Percentiles rank a stretch among this genome's conserved stretches.
Conservation (phyloP, 305 asterid species). For the Euphrasia arctica region DNA sequence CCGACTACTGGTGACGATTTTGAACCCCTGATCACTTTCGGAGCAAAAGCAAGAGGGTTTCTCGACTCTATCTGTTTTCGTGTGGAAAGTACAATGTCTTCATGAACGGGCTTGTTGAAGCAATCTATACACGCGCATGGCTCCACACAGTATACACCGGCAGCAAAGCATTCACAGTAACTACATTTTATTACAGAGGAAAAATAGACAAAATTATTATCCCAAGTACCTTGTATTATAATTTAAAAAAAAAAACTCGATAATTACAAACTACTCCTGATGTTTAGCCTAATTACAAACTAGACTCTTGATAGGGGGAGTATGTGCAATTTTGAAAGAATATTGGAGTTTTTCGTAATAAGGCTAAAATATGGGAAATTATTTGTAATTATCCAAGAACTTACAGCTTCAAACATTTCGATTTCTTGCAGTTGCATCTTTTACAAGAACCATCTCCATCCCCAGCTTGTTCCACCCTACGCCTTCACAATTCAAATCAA, state of each 20-base stretch:
- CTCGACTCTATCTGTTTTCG: conserved; percentile 96
- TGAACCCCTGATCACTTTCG: conserved; percentile 73
- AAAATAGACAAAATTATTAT: neutral
- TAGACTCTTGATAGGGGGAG: neutral
- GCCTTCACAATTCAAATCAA: conserved; percentile 42
- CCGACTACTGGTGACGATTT: conserved; percentile 47
- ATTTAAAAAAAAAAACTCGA: too few relatives aligned
- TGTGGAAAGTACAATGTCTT: conserved; percentile 85
- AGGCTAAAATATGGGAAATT: neutral
- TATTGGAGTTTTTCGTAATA: neutral
- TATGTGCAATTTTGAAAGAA: neutral
- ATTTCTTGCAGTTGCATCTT: conserved; percentile 95
- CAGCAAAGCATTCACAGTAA: conserved; percentile 97
- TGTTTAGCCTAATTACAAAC: too few relatives aligned
- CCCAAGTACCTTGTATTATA: neutral
- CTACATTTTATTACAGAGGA: conserved; percentile 36
- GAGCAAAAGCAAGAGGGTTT: conserved; percentile 97
- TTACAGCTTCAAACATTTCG: conserved; percentile 97
- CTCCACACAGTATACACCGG: conserved; percentile 93
- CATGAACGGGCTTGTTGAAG: conserved; percentile 86
- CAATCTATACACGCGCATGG: conserved; percentile 94
- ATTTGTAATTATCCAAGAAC: conserved; percentile 26
- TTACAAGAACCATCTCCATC: conserved; percentile 66
- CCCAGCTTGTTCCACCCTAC: conserved; percentile 45
- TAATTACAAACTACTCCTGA: too few relatives aligned